Conservation (phyloP, 2,329 filamentous ascomycete species). For the Mycocentrospora acerina region DNA sequence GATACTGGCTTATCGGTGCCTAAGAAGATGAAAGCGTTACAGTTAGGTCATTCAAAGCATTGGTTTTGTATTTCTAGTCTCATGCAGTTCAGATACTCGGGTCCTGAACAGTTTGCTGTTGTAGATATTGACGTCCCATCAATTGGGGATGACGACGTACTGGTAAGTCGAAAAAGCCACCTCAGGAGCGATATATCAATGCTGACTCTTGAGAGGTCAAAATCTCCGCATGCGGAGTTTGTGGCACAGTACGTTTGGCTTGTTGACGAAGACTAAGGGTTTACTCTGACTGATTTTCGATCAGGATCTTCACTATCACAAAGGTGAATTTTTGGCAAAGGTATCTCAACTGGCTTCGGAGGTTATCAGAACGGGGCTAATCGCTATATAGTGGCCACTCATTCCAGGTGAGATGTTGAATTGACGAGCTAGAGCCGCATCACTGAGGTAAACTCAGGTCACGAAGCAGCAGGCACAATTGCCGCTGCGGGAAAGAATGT, state of each 20-base stretch:
- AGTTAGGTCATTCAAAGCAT: conserved; percentile 11
- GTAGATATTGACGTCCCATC: conserved; percentile 18
- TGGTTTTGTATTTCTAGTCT: background rate
- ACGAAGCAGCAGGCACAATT: conserved; percentile 68
- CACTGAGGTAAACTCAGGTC: conserved; percentile 45
- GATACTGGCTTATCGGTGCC: no score
- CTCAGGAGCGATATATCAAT: background rate
- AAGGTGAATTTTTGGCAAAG: conserved; percentile 27
- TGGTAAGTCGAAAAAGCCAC: conserved; percentile 8
- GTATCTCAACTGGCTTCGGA: background rate
- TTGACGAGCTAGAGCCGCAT: background rate
- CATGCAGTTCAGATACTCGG: conserved; percentile 17
- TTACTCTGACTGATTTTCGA: conserved; percentile 1
- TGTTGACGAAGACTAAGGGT: no score
- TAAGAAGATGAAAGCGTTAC: conserved; percentile 24
- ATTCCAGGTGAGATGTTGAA: conserved; percentile 15
- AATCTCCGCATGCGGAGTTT: conserved; percentile 26
- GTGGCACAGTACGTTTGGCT: conserved; percentile 18
- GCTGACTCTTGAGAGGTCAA: conserved; percentile 17
- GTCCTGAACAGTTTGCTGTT: conserved; percentile 20
- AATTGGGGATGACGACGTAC: conserved; percentile 23
- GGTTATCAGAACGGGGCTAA: background rate
- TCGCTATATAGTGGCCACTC: conserved; percentile 16
- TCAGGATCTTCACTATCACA: conserved; percentile 30
- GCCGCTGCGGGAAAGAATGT: conserved; percentile 61